phyloP scores from a whole-genome alignment of 805 yeast genomes.

The Debaryomyces maramus region DNA sequence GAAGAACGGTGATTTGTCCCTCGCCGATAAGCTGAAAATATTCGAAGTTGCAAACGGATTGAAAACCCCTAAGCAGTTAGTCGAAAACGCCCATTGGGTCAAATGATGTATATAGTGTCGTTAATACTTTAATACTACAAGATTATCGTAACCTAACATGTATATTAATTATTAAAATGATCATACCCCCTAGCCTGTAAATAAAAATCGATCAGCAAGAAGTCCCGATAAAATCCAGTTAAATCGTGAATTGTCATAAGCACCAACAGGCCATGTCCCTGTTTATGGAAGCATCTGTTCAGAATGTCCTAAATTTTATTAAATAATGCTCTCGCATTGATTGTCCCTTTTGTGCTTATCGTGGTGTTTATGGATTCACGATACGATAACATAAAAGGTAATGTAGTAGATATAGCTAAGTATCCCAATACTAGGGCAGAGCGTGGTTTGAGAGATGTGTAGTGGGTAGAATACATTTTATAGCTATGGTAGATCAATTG shows the following conservation, averaged over 20 bases:
- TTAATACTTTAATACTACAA: neutral
- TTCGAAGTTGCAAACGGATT: constrained; percentile 32
- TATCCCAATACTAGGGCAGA: constrained; percentile 37
- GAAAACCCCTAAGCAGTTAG: constrained; percentile 24
- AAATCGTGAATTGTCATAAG: neutral
- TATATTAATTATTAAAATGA: neutral
- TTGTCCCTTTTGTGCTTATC: constrained; percentile 32
- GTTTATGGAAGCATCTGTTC: too few relatives aligned
- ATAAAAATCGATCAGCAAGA: too few relatives aligned
- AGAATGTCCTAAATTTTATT: constrained; percentile 26
- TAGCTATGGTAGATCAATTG: too few relatives aligned
- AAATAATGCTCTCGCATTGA: constrained; percentile 36
- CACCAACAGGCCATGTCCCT: neutral
- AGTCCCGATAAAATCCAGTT: too few relatives aligned
- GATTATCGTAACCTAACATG: neutral
- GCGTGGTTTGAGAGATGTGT: constrained; percentile 18
- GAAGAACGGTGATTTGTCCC: constrained; percentile 29
- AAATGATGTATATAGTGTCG: constrained; percentile 5
- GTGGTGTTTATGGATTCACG: constrained; percentile 28
- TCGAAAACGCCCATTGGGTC: constrained; percentile 29
- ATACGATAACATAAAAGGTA: constrained; percentile 42
- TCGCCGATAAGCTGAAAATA: constrained; percentile 28
- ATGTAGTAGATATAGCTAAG: constrained; percentile 38
- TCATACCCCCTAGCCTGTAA: too few relatives aligned
- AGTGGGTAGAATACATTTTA: constrained; percentile 21